A percentile compares a stretch with the other conserved stretches of the same genome.
These are phyloP conservation scores for Exophiala bonariae DNA, from an alignment of 2,329 filamentous ascomycete species.

Conservation along the genomic window DNA sequence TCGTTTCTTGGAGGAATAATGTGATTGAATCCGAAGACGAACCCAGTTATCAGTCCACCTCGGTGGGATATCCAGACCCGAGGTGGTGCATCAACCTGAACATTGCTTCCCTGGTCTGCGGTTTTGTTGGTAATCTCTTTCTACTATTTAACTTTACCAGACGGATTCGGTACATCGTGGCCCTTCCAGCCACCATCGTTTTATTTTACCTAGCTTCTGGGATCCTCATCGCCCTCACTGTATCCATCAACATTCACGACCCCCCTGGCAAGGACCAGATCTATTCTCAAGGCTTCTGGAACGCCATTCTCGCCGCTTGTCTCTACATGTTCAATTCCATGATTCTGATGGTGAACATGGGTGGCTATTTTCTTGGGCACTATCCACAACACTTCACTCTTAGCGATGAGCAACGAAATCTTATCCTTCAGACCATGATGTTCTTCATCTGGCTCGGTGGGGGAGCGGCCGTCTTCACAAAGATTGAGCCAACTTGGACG, in stretches of 20 bases:
- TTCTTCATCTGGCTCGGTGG: constrained; percentile 79
- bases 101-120: constrained; percentile 72
- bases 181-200: constrained; percentile 78
- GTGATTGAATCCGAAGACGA: constrained; percentile 44
- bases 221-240: constrained; percentile 66
- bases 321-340: constrained; percentile 79
- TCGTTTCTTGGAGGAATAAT: constrained; percentile 69
- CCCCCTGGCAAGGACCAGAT: constrained; percentile 49
- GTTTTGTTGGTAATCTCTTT: constrained; percentile 76
- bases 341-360: constrained; percentile 76
- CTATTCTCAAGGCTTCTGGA: constrained; percentile 84
- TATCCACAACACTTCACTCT: constrained; percentile 78
- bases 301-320: constrained; percentile 74
- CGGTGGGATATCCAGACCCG: constrained; percentile 66
- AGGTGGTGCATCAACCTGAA: constrained; percentile 75
- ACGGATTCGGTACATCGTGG: constrained; percentile 75
- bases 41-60: constrained; percentile 47
- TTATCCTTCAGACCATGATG: constrained; percentile 87
- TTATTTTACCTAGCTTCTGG: constrained; percentile 69
- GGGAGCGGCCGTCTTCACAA: constrained; percentile 73
- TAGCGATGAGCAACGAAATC: constrained; percentile 76
- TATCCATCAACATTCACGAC: constrained; percentile 64
- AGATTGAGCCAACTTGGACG: constrained; percentile 57
- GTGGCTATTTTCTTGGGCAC: constrained; percentile 71
- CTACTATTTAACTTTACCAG: constrained; percentile 85